Evolutionary conservation across 2,329 filamentous ascomycete genomes (phyloP).

Genomic region (Lasiodiplodia gonubiensis): DNA sequence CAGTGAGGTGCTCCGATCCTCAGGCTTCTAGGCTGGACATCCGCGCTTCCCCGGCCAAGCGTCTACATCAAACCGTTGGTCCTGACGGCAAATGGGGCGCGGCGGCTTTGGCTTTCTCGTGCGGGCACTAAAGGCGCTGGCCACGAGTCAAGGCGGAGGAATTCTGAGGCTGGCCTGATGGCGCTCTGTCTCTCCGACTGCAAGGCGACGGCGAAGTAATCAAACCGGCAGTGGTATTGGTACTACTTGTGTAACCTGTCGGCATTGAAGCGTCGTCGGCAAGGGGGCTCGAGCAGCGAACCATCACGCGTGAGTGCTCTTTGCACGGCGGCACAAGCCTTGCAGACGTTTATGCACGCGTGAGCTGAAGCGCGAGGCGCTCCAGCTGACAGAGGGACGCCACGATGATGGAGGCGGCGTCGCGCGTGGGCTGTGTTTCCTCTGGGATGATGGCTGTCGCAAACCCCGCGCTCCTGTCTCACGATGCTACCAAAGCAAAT

Average conservation of each 20-base stretch:
- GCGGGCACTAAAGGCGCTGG: constrained; percentile 6
- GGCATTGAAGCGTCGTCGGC: constrained; percentile 10
- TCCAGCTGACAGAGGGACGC: constrained; percentile 10
- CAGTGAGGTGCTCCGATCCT: constrained; percentile 2
- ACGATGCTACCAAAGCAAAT: constrained; percentile 19
- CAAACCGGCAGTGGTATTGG: neutral
- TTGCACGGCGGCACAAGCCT: neutral
- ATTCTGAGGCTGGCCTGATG: constrained; percentile 16
- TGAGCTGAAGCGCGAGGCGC: constrained; percentile 21
- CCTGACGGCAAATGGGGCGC: constrained; percentile 1
- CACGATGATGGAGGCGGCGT: constrained; percentile 14
- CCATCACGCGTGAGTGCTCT: neutral
- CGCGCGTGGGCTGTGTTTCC: neutral
- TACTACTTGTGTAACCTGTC: constrained; percentile 6
- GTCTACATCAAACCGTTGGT: constrained; percentile 15
- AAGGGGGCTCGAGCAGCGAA: neutral
- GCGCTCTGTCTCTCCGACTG: neutral
- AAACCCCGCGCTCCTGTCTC: constrained; percentile 24
- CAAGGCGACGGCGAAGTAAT: constrained; percentile 10
- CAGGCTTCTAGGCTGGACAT: neutral
- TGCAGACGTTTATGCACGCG: constrained; percentile 7
- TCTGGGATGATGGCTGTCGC: constrained; percentile 24
- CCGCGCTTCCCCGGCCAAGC: constrained; percentile 19
- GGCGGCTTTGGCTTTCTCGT: constrained; percentile 3
- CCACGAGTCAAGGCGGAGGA: constrained; percentile 4